phyloP scores from a whole-genome alignment of 371 early-diverging fungal species.

The Mortierella sp. region DNA sequence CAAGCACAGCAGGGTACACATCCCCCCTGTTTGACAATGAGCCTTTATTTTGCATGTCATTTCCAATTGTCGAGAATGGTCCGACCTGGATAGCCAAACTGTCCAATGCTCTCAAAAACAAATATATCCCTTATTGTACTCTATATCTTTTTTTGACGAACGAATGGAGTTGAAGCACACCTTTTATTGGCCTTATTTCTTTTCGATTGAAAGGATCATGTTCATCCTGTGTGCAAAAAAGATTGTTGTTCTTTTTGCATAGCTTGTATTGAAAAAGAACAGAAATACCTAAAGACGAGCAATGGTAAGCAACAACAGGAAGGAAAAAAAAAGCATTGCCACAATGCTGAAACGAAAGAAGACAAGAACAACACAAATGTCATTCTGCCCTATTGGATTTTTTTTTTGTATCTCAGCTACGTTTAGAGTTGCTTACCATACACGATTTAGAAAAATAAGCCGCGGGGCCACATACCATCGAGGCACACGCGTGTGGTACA shows the following conservation, averaged over 20 bases:
- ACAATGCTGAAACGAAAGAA: not conserved
- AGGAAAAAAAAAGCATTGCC: not conserved
- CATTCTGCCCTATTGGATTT: not conserved
- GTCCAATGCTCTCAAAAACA: slow-evolving; percentile 8
- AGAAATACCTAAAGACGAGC: not conserved
- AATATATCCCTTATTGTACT: not conserved
- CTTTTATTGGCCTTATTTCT: not conserved
- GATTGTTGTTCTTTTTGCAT: not conserved
- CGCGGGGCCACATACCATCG: slow-evolving; percentile 3
- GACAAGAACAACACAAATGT: not conserved
- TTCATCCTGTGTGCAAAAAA: not conserved
- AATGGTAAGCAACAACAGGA: not conserved
- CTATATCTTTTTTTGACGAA: not conserved
- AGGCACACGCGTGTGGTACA: not conserved
- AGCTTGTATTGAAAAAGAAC: not conserved
- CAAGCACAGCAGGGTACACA: not conserved
- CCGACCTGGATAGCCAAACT: not conserved
- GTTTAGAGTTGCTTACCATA: slow-evolving; percentile 8
- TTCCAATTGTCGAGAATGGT: not conserved
- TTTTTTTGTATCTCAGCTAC: slow-evolving; percentile 2
- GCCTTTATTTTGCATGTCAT: not conserved
- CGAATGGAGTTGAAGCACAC: slow-evolving; percentile 4
- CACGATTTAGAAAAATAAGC: not conserved
- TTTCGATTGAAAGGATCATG: not conserved
- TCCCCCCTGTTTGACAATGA: not conserved